Base-by-base conservation (phyloP, 140 eudicot species). In the Cichorium intybus region DNA sequence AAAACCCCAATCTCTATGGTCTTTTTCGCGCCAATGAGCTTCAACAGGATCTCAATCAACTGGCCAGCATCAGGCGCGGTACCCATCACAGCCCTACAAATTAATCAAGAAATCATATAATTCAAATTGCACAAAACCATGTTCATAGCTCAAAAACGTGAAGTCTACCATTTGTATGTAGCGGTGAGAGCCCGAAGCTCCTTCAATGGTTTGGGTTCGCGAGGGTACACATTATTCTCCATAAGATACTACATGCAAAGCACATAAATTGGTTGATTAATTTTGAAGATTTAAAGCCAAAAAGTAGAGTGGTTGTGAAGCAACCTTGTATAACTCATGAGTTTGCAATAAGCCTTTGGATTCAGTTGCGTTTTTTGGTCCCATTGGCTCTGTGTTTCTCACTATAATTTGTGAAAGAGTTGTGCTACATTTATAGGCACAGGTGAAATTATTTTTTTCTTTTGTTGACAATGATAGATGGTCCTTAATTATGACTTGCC, bases 1-100 rank as follows among this genome's bases (percentile, higher is more conserved):
- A 79, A 88, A 24, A 88, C 93, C 31, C 96, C 96, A 4, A 88
- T 9, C 55, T 88, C 96, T 12, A 84, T 76, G 0, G 93, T 70
- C 59, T 62, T 81, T 33, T 82, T 81, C 0, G 88, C 88, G 3
- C 73, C 69, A 8, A 68, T 31, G 23, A 76, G 71, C 75, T 77
- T 80, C 63, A 87, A 60, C 55, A 84, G 64, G 50, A 87, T 22
- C 7, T 72, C 57, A 12, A 82, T 57, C 62, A 80, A 43, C 67
- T 81, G 91, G 17, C 88, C 89, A 10, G 82, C 86, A 55, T 84
- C 96, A 0, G 85, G 82, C 7, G 87, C 58, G 0, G 84, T 80
- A 35, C 55, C 78, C 86, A 79, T 76, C 2, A 61, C 2, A 24
- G 82, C 73, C 84, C 95, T 87, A 12, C 10, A 58, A 62, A n/a